These are phyloP conservation scores for Penicillium nordicum DNA, from an alignment of 2,329 filamentous ascomycete species.

Conservation along the genomic window DNA sequence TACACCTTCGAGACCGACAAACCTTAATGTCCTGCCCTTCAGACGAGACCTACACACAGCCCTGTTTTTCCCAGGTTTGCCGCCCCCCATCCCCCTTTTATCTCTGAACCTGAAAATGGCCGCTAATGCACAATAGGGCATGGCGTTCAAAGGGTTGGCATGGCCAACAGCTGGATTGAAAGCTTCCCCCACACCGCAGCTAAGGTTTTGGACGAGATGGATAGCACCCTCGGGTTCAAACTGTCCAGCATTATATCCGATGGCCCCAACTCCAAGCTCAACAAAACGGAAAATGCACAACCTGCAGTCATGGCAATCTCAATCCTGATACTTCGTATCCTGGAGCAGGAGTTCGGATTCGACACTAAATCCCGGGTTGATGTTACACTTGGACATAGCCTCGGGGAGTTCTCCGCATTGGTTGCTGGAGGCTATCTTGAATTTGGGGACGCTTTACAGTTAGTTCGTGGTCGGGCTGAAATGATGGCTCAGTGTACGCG, in stretches of 20 bases:
- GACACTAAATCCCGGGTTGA: slow-evolving; percentile 67
- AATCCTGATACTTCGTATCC: slow-evolving; percentile 79
- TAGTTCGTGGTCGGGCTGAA: slow-evolving; percentile 75
- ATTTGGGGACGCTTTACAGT: slow-evolving; percentile 71
- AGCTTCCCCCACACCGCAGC: slow-evolving; percentile 75
- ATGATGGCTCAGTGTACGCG: slow-evolving; percentile 76
- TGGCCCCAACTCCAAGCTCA: slow-evolving; percentile 73
- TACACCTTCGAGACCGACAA: neutral
- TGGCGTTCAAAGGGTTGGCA: slow-evolving; percentile 84
- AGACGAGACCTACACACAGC: slow-evolving; percentile 38
- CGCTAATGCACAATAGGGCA: slow-evolving; percentile 58
- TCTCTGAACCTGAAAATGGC: neutral
- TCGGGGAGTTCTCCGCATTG: slow-evolving; percentile 89
- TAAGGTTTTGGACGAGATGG: slow-evolving; percentile 80
- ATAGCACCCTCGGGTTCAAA: slow-evolving; percentile 68
- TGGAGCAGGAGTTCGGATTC: slow-evolving; percentile 83
- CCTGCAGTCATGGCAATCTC: slow-evolving; percentile 96
- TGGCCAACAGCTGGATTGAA: slow-evolving; percentile 80
- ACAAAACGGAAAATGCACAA: slow-evolving; percentile 81
- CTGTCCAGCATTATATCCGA: slow-evolving; percentile 75
- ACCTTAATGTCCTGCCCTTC: neutral
- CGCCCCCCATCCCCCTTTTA: neutral
- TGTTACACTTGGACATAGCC: slow-evolving; percentile 81
- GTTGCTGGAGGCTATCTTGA: slow-evolving; percentile 77
- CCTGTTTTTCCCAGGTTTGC: slow-evolving; percentile 47